Evolutionary conservation across 305 asterid genomes (phyloP).

Genomic region (Salvia sclarea): DNA sequence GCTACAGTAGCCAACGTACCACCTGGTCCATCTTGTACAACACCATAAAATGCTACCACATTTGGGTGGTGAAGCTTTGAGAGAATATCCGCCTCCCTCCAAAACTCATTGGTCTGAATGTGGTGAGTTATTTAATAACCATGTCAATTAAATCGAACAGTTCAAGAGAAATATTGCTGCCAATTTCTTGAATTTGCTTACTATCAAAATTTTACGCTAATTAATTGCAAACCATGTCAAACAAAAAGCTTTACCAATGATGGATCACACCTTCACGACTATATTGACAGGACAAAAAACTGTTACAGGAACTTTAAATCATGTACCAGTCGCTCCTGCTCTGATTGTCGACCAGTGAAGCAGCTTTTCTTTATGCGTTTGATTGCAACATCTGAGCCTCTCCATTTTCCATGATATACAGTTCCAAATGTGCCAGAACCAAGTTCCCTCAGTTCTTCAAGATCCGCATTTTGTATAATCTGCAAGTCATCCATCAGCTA

Average conservation of each 20-base stretch:
- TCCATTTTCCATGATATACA: slow-evolving; percentile 93
- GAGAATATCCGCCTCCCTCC: slow-evolving; percentile 85
- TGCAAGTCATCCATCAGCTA: slow-evolving; percentile 36
- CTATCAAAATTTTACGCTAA: slow-evolving; percentile 11
- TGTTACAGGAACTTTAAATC: slow-evolving; percentile 16
- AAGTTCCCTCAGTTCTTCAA: slow-evolving; percentile 83
- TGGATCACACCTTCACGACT: not conserved
- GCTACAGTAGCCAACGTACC: slow-evolving; percentile 83
- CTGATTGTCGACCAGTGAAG: slow-evolving; percentile 78
- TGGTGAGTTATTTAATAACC: not conserved
- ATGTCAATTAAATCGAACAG: slow-evolving; percentile 12
- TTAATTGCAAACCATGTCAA: not conserved
- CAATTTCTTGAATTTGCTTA: slow-evolving; percentile 24
- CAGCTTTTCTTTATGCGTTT: slow-evolving; percentile 88
- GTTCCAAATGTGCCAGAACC: slow-evolving; percentile 97
- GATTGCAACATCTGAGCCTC: slow-evolving; percentile 93
- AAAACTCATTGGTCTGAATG: slow-evolving; percentile 67
- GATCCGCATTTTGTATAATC: slow-evolving; percentile 80
- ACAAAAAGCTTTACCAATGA: not conserved
- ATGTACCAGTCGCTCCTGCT: slow-evolving; percentile 79
- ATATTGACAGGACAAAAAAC: not conserved
- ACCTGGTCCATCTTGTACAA: slow-evolving; percentile 87
- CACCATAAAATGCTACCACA: slow-evolving; percentile 83
- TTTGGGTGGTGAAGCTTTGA: slow-evolving; percentile 92
- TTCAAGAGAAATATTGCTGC: slow-evolving; percentile 17